These are phyloP conservation scores for Neurospora sp. DNA, from an alignment of 495 filamentous ascomycete species.

Conservation along the genomic window DNA sequence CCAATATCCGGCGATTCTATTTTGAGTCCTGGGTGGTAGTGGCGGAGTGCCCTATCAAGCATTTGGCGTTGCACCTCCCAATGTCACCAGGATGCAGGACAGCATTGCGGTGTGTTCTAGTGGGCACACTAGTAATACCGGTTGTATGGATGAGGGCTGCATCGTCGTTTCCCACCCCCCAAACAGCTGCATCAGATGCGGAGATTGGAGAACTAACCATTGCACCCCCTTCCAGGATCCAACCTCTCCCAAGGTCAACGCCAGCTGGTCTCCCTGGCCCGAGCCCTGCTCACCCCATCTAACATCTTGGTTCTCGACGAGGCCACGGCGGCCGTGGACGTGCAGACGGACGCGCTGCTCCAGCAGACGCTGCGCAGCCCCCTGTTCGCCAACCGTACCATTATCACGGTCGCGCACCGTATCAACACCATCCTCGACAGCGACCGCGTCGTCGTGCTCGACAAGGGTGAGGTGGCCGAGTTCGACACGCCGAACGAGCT, in stretches of 20 bases:
- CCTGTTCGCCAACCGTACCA: conserved; percentile 79
- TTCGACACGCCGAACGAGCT: conserved; percentile 37
- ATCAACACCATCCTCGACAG: conserved; percentile 96
- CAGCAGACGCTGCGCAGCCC: conserved; percentile 53
- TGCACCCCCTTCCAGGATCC: conserved; percentile 33
- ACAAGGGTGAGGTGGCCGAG: conserved; percentile 43
- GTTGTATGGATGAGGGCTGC: background rate
- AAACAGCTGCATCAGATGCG: background rate
- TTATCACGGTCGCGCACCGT: conserved; percentile 94
- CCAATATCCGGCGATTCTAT: background rate
- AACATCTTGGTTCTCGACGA: conserved; percentile 97
- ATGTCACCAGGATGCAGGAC: background rate
- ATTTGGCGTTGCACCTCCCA: background rate
- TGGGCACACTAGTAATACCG: background rate
- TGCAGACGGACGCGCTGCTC: conserved; percentile 84
- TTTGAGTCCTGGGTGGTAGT: background rate
- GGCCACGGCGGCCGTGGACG: conserved; percentile 92
- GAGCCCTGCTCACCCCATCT: conserved; percentile 86
- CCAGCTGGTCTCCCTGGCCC: conserved; percentile 85
- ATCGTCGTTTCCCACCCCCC: background rate
- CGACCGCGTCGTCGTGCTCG: conserved; percentile 82
- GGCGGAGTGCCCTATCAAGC: background rate
- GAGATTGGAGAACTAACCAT: background rate
- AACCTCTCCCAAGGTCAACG: conserved; percentile 84
- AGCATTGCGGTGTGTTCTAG: background rate